These are phyloP conservation scores for Solanum tacnaense DNA, from an alignment of 257 asterid species.

Conservation along the genomic window DNA sequence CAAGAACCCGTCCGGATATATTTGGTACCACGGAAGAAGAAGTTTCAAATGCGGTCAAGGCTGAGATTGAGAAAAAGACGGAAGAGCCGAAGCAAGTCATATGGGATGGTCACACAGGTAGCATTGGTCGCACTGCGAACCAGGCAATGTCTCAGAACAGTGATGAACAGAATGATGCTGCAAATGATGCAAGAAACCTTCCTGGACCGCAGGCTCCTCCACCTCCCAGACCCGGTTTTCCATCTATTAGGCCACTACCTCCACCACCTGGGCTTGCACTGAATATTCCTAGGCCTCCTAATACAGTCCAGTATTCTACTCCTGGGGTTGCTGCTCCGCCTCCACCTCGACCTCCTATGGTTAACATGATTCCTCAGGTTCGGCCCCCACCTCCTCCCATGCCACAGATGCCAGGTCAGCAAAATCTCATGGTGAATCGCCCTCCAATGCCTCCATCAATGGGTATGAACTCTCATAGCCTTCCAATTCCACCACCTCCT, in stretches of 20 bases:
- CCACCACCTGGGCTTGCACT: conserved; percentile 81
- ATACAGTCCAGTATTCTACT: conserved; percentile 37
- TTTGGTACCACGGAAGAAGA: conserved; percentile 98
- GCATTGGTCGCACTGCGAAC: conserved; percentile 88
- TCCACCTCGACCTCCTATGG: conserved; percentile 54
- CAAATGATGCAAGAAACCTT: conserved; percentile 41
- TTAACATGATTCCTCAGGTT: conserved; percentile 46
- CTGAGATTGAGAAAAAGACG: conserved; percentile 86
- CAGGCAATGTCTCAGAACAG: conserved; percentile 84
- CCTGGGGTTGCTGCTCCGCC: conserved; percentile 53
- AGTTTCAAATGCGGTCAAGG: conserved; percentile 93
- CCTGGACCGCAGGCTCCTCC: conserved; percentile 87
- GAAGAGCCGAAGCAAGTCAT: conserved; percentile 96
- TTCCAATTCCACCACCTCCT: conserved; percentile 63
- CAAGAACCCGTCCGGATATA: conserved; percentile 87
- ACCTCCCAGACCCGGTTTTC: conserved; percentile 60
- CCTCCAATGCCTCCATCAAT: conserved; percentile 56
- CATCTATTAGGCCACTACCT: conserved; percentile 66
- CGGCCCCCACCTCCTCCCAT: conserved; percentile 69
- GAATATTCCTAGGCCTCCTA: conserved; percentile 63
- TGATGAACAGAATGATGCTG: conserved; percentile 50
- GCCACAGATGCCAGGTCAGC: conserved; percentile 56
- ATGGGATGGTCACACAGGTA: conserved; percentile 97
- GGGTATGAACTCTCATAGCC: conserved; percentile 23
- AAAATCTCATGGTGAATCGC: conserved; percentile 46